Evolutionary conservation across 495 filamentous ascomycete genomes (phyloP), one percentile per base, ranked within the genome.

Genomic region (Aspergillus biplanus): DNA sequence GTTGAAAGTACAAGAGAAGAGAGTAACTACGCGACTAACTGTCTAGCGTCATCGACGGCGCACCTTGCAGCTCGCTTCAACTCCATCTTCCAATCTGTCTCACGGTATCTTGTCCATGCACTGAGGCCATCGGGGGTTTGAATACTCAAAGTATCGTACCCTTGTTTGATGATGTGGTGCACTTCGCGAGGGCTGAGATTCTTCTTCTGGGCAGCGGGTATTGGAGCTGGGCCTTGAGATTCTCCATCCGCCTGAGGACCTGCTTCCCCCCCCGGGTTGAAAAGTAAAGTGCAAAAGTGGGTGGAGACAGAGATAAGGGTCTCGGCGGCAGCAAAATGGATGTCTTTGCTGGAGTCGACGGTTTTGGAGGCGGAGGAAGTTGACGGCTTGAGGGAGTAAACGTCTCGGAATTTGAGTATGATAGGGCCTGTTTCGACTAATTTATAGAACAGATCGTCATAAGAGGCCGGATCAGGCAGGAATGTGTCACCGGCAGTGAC

Each of bases 391-490:
- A 74, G 63, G 18, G 64, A 52, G 75, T 93, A 97, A 3, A 83
- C 87, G 66, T 90, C 88, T 21, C 92, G 85, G 76, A 97, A 97
- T 75, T 92, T 92, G 31, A 84, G 77, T 42, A 99, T 82, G 37
- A 92, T 84, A 52, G 97, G 92, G 4, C 93, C 92, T 15, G 86
- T 90, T 75, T 99, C 95, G 52, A 98, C 92, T 13, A 99, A 83
- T 77, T 99, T 99, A 82, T 99, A 99, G 77, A 99, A 97, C 11
- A 99, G 82, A 70, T 98, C 96, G 69, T 99, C 95, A 73, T 97
- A 97, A 21, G 90, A 89, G 42, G 90, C 82, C 21, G 92, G 86
- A 59, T 89, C 91, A 0, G 96, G 96, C n/a, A 98, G 87, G 76
- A 98, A 97, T 7, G 89, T 85, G 72, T 98, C 96, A 7, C 95